Base-by-base conservation (phyloP, 371 early-diverging fungal genomes). In the Nematocida minor region DNA sequence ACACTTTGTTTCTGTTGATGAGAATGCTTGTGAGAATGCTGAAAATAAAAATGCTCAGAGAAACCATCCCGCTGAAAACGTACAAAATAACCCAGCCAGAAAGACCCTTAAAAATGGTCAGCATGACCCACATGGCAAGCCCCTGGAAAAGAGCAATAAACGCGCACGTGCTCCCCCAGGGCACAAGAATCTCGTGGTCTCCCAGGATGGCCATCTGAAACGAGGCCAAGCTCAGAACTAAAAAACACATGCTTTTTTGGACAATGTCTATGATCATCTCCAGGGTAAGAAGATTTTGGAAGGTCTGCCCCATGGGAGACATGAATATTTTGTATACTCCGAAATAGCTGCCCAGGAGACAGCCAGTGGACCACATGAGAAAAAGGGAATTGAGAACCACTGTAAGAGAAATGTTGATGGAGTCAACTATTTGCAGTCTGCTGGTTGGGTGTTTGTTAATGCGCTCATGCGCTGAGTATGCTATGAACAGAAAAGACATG, bases 381-480 rank as follows among this genome's bases (percentile, higher is more conserved):
- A 66, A 74, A 11, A 74, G 53, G 4, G 77, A 74, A 6, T 49
- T 74, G 42, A 66, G 32, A 9, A 74, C 51, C 11, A 74, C 77
- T 11, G 53, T 16, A 16, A 32, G 4, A 16, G 36, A 57, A 32
- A 70, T 62, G 53, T 57, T 57, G 14, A 40, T 27, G 14, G 54
- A 20, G 16, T 47, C 55, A 46, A 62, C n/a, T 22, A 62, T 34
- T 11, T 46, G 27, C 36, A 27, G 4, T 31, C 55, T 57, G n/a
- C 20, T 36, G 18, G 22, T 31, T 18, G 47, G 25, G 6, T 40
- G 22, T 3, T 16, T 31, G 0, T n/a, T 16, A 4, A 74, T 11
- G 32, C 77, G 48, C 44, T 62, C 34, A 32, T 74, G 77, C 11
- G 66, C 77, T 16, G 46, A 7, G 38, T 47, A 64, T 27, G 3